phyloP scores from a whole-genome alignment of 257 asterid genomes.

The Marsdenia floribunda region DNA sequence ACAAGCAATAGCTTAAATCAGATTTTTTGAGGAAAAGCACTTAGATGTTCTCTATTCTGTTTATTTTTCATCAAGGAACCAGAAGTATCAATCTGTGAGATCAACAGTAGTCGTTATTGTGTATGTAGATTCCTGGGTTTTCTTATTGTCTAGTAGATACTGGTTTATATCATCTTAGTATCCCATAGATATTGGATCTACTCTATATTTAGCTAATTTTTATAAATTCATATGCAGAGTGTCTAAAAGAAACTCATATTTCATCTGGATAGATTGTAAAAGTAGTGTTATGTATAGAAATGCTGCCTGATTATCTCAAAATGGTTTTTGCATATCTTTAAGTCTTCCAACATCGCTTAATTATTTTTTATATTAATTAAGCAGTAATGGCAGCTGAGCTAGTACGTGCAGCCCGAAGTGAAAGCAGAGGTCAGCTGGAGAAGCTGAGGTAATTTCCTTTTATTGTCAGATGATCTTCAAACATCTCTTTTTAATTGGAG shows the following conservation, averaged over 20 bases:
- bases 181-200: not conserved
- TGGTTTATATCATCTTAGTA: not conserved
- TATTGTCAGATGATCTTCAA: not conserved
- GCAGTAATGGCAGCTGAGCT: conserved; percentile 99
- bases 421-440: conserved; percentile 61
- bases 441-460: conserved; percentile 61
- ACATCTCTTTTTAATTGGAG: not conserved
- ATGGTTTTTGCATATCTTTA: not conserved
- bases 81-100: not conserved
- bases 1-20: not conserved
- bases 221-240: not conserved
- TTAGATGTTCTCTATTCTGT: not conserved
- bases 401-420: conserved; percentile 60
- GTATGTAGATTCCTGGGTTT: not conserved
- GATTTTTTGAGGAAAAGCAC: not conserved
- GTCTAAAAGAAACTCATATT: not conserved
- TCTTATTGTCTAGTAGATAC: not conserved
- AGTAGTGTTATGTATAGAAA: not conserved
- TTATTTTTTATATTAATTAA: conserved; percentile 5
- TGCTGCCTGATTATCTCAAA: not conserved
- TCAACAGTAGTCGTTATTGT: not conserved
- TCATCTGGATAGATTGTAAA: not conserved
- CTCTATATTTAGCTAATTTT: not conserved
- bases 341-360: not conserved
- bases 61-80: not conserved